Conservation (phyloP, 495 filamentous ascomycete genomes). For the Cairneyella variabilis region DNA sequence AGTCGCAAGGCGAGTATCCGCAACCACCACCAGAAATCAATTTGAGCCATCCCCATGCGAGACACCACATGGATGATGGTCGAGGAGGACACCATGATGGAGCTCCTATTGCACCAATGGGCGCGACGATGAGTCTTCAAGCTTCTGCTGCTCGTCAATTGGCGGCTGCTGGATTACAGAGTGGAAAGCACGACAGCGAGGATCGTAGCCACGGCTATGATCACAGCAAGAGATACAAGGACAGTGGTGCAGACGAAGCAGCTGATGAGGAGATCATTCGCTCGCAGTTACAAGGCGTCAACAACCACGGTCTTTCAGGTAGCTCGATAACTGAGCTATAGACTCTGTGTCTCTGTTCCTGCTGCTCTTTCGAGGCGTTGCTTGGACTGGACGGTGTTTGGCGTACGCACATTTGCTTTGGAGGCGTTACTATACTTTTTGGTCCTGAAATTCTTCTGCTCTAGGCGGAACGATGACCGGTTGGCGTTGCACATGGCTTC, state of each 20-base stretch:
- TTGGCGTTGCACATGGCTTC: no score
- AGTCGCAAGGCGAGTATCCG: constrained; percentile 76
- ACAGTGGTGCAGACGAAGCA: constrained; percentile 18
- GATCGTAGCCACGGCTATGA: constrained; percentile 26
- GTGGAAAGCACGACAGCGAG: constrained; percentile 28
- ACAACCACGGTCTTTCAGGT: constrained; percentile 15
- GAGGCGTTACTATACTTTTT: no score
- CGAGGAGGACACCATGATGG: constrained; percentile 9
- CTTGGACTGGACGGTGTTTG: neutral
- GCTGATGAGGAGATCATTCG: constrained; percentile 27
- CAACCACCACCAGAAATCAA: constrained; percentile 59
- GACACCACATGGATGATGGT: constrained; percentile 16
- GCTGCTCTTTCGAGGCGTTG: constrained; percentile 11
- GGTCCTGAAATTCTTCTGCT: no score
- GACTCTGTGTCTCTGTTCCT: no score
- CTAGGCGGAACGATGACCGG: no score
- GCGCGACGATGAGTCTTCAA: constrained; percentile 33
- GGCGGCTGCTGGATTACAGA: constrained; percentile 28
- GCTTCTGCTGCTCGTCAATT: constrained; percentile 35
- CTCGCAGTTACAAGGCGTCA: constrained; percentile 17
- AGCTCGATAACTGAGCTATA: no score
- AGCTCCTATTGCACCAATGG: constrained; percentile 35
- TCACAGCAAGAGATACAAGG: constrained; percentile 28
- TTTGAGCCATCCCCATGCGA: constrained; percentile 21
- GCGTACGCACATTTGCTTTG: no score